Conservation (phyloP, 805 yeast genomes). For the Clavispora asparagi region DNA sequence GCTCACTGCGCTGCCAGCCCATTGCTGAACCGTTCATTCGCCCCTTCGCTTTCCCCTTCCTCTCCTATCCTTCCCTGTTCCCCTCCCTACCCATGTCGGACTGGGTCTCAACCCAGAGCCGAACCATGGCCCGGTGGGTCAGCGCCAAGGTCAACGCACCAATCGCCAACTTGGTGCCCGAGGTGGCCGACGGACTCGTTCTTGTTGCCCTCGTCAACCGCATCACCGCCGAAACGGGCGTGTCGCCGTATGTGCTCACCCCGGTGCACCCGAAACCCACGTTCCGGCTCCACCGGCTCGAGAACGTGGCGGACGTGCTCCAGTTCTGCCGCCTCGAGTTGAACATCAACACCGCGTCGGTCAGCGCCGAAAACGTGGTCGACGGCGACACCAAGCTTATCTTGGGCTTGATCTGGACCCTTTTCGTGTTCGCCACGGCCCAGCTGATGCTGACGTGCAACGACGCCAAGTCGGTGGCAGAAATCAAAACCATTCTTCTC, state of each 20-base stretch:
- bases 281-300: conserved; percentile 41
- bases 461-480: conserved; percentile 22
- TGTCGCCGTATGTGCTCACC: conserved; percentile 20
- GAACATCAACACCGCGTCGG: conserved; percentile 37
- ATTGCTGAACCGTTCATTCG: too few relatives aligned
- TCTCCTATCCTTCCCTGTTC: background rate
- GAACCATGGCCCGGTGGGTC: conserved; percentile 48
- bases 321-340: conserved; percentile 36
- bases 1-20: too few relatives aligned
- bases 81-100: background rate
- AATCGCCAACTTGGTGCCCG: conserved; percentile 23
- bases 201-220: conserved; percentile 33
- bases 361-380: conserved; percentile 46
- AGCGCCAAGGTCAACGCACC: conserved; percentile 29
- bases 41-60: background rate
- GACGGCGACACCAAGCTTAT: conserved; percentile 45
- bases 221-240: conserved; percentile 16
- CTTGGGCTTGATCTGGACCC: conserved; percentile 46
- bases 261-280: conserved; percentile 35
- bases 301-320: conserved; percentile 40
- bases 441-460: conserved; percentile 15
- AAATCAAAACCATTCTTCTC: conserved; percentile 30
- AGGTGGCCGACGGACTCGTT: conserved; percentile 37
- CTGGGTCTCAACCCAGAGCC: conserved; percentile 44
- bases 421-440: conserved; percentile 39